Conservation (phyloP, 2,329 filamentous ascomycete genomes). For the Colletotrichum sp. region DNA sequence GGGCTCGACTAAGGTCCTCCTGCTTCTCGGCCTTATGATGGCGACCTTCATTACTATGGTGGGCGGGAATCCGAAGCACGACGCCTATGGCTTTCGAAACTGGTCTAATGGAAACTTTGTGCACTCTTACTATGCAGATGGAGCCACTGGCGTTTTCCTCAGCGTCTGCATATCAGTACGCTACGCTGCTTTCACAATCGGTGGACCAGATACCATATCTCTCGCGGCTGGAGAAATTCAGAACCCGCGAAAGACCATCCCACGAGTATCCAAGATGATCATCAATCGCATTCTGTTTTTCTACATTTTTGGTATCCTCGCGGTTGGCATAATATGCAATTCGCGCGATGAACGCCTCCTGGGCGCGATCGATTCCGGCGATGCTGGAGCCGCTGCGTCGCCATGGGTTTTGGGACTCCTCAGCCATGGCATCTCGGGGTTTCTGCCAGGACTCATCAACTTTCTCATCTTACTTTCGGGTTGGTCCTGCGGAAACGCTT, state of each 20-base stretch:
- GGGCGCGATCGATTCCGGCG: conserved; percentile 55
- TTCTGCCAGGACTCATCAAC: conserved; percentile 64
- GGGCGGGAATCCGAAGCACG: conserved; percentile 67
- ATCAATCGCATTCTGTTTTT: conserved; percentile 76
- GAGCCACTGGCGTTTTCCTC: conserved; percentile 64
- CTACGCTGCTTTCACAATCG: conserved; percentile 71
- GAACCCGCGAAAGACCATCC: conserved; percentile 69
- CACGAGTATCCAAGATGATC: conserved; percentile 73
- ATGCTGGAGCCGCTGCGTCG: conserved; percentile 56
- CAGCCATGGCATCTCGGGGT: conserved; percentile 49
- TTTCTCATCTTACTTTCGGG: conserved; percentile 37
- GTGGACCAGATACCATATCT: conserved; percentile 70
- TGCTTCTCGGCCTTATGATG: conserved; percentile 60
- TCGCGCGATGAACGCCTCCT: conserved; percentile 60
- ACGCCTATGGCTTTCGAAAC: conserved; percentile 68
- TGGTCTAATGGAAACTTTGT: conserved; percentile 44
- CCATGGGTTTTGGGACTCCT: conserved; percentile 59
- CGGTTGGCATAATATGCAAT: conserved; percentile 63
- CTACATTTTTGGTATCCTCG: conserved; percentile 69
- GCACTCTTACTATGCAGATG: conserved; percentile 40
- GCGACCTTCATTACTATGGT: conserved; percentile 73
- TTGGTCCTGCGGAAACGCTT: conserved; percentile 53
- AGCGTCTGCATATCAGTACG: conserved; percentile 63
- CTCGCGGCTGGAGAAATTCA: conserved; percentile 63
- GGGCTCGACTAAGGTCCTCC: conserved; percentile 56